Percentiles rank a stretch among this genome's conserved stretches.
Conservation (phyloP, 148 eudicot genomes). For the Amaranthus hypochondriacus region DNA sequence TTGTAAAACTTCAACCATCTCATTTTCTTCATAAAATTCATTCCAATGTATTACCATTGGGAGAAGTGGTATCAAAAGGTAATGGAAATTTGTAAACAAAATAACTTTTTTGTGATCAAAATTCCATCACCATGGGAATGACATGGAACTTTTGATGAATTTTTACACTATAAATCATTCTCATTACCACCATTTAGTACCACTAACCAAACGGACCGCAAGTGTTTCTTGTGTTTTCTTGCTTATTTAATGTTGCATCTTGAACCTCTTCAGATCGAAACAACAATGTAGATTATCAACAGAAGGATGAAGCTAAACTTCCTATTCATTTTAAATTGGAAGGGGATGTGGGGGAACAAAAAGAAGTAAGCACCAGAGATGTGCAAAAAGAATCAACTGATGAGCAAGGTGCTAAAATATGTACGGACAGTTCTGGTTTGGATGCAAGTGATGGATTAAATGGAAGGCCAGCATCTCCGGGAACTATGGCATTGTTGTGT, state of each 20-base stretch:
- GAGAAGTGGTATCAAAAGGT: too few species aligned
- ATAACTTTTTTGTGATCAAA: too few species aligned
- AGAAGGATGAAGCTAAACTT: slow-evolving; percentile 19
- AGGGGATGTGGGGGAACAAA: slow-evolving; percentile 15
- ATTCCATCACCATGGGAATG: too few species aligned
- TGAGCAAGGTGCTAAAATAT: slow-evolving; percentile 21
- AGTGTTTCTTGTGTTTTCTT: background rate
- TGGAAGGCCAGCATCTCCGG: slow-evolving; percentile 55
- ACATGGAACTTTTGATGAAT: too few species aligned
- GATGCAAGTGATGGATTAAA: slow-evolving; percentile 31
- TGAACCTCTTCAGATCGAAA: slow-evolving; percentile 27
- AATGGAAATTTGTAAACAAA: too few species aligned
- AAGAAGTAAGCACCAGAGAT: slow-evolving; percentile 11
- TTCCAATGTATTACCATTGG: too few species aligned
- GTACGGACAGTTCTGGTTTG: slow-evolving; percentile 27
- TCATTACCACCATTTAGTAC: too few species aligned
- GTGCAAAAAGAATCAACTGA: slow-evolving; percentile 15
- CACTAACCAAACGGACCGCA: too few species aligned
- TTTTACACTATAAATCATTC: too few species aligned
- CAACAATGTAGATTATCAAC: slow-evolving; percentile 13
- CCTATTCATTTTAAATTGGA: slow-evolving; percentile 16
- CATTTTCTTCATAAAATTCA: too few species aligned
- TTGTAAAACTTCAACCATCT: too few species aligned
- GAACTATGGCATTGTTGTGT: slow-evolving; percentile 64
- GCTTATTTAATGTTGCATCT: background rate